These are phyloP conservation scores for Fraxinus dipetala DNA, from an alignment of 305 asterid species.

Conservation along the genomic window DNA sequence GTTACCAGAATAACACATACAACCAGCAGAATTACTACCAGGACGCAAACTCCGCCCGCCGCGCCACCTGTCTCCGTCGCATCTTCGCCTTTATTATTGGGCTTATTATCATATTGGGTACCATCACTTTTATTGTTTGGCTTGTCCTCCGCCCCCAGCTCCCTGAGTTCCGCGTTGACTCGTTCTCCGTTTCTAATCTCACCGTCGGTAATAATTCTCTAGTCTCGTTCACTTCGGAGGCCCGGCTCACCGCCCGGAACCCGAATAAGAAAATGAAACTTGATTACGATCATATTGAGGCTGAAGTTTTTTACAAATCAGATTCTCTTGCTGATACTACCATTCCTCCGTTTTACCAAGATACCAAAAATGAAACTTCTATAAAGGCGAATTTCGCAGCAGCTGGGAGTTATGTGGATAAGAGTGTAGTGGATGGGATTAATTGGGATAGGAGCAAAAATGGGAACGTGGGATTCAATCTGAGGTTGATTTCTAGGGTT, in stretches of 20 bases:
- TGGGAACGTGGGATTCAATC: constrained; percentile 39
- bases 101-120: constrained; percentile 14
- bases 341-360: constrained; percentile 49
- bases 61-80: constrained; percentile 33
- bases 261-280: constrained; percentile 51
- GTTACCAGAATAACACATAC: constrained; percentile 22
- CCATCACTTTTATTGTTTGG: constrained; percentile 29
- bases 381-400: constrained; percentile 42
- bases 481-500: constrained; percentile 47
- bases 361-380: constrained; percentile 34
- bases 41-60: constrained; percentile 18
- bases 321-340: constrained; percentile 32
- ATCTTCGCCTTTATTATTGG: constrained; percentile 24
- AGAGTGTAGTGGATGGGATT: constrained; percentile 34
- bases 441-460: constrained; percentile 28
- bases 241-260: constrained; percentile 44
- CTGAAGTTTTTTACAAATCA: constrained; percentile 30
- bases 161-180: constrained; percentile 37
- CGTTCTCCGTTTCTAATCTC: constrained; percentile 26
- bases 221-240: constrained; percentile 32
- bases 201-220: constrained; percentile 25
- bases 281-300: constrained; percentile 33
- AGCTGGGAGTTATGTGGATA: constrained; percentile 33
- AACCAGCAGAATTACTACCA: constrained; percentile 16
- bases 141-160: constrained; percentile 36